Conservation (phyloP, 2,329 filamentous ascomycete species). For the Colletotrichum sp. region DNA sequence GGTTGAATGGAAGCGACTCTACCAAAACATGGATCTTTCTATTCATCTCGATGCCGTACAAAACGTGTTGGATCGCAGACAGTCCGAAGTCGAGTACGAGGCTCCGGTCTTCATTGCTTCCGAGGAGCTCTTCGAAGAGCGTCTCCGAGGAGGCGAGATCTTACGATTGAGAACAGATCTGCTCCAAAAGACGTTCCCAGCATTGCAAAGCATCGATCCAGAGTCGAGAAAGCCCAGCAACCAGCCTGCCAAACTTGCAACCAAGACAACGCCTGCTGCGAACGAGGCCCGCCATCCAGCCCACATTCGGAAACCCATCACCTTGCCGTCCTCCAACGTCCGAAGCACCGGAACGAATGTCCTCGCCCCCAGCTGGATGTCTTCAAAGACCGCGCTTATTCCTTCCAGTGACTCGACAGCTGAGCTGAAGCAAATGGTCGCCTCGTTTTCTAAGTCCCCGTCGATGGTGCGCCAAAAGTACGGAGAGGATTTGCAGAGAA, state of each 20-base stretch:
- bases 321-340: not conserved
- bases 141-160: conserved; percentile 20
- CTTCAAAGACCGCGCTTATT: not conserved
- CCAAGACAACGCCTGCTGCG: not conserved
- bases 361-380: conserved; percentile 16
- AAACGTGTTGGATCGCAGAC: conserved; percentile 36
- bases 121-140: conserved; percentile 20
- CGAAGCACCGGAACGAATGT: conserved; percentile 10
- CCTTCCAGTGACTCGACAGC: not conserved
- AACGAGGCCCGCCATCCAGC: not conserved
- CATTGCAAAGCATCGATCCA: not conserved
- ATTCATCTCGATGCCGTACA: conserved; percentile 49
- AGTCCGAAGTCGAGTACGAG: conserved; percentile 24
- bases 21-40: conserved; percentile 51
- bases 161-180: conserved; percentile 22
- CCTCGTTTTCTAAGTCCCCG: conserved; percentile 27
- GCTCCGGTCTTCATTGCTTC: conserved; percentile 19
- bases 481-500: conserved; percentile 30
- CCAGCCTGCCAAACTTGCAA: not conserved
- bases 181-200: conserved; percentile 15
- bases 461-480: conserved; percentile 42
- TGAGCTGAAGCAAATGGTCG: conserved; percentile 34
- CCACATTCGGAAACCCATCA: not conserved
- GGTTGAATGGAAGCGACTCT: conserved; percentile 52
- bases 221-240: not conserved